Evolutionary conservation across 1,139 yeast genomes (phyloP), one percentile per base, ranked within the genome.

Genomic region (Blastobotrys apis): DNA sequence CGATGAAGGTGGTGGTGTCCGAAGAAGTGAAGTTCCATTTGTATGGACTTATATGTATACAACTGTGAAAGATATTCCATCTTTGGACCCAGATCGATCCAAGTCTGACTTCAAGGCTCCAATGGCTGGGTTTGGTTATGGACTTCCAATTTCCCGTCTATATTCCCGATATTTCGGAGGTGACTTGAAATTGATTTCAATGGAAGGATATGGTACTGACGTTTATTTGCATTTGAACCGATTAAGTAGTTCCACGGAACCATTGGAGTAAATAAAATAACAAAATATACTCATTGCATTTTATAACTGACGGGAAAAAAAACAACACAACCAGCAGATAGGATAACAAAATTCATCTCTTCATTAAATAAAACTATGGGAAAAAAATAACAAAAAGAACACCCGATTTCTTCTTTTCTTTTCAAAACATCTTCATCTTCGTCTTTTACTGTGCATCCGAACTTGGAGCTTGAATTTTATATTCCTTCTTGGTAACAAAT

Each of bases 161-260:
- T 88, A 88, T 55, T 88, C 96, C 1, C 81, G 90, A 53, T 88
- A 88, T 62, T 87, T 88, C 61, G 95, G 95, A 3, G 96, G 97
- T 1, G 96, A 87, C 58, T 73, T 87, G 65, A 84, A 82, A 59
- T 72, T 88, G 58, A 86, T 86, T 48, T 80, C 88, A 32, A 85
- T 87, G 95, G 96, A 87, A 65, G 95, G 95, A 10, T 87, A 86
- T 56, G 97, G 97, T 9, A 88, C 96, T 1, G 96, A 87, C 63
- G 96, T 85, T 1, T 88, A 87, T 59, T 67, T 88, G 57, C 95
- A 87, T 66, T 72, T 87, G 62, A 87, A 86, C 65, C 66, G 79
- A 19, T 65, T 75, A 44, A 70, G 75, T 39, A 64, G 72, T 32
- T 69, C 74, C 2, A 64, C 72, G 10, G 79, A 74, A 59, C 79